These are phyloP conservation scores for sweet orange (Citrus sinensis) DNA, from an alignment of 345 rosid species.

Conservation along the genomic window DNA sequence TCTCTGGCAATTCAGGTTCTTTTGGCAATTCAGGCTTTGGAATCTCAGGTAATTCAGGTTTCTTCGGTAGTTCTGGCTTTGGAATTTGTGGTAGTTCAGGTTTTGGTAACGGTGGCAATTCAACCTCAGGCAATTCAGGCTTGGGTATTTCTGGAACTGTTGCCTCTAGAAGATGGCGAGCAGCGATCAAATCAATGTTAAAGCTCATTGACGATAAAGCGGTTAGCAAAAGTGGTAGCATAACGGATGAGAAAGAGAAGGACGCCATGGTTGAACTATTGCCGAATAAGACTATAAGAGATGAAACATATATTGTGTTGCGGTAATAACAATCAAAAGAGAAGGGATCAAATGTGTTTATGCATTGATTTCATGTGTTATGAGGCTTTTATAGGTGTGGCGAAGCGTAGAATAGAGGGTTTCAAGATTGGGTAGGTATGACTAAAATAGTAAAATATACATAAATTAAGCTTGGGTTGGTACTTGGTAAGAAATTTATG, in stretches of 20 bases:
- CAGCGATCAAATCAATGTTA: neutral
- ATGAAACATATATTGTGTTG: neutral
- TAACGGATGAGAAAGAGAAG: neutral
- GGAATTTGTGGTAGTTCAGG: conserved; percentile 7
- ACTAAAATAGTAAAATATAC: neutral
- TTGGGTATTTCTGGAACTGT: conserved; percentile 6
- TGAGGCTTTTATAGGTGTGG: neutral
- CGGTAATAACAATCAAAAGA: neutral
- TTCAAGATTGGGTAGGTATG: neutral
- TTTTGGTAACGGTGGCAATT: neutral
- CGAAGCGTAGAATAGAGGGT: neutral
- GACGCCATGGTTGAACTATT: neutral
- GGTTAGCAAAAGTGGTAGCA: neutral
- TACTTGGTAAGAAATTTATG: neutral
- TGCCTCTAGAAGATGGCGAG: conserved; percentile 13
- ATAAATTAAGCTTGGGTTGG: neutral
- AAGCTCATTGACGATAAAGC: neutral
- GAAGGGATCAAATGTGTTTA: neutral
- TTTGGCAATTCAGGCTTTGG: neutral
- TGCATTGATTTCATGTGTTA: neutral
- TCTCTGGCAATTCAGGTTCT: neutral
- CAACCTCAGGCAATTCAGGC: neutral
- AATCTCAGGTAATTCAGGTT: neutral
- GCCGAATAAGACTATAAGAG: neutral
- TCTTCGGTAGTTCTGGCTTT: neutral